Evolutionary conservation across 805 yeast genomes (phyloP).

Genomic region (Nakazawaea populi): DNA sequence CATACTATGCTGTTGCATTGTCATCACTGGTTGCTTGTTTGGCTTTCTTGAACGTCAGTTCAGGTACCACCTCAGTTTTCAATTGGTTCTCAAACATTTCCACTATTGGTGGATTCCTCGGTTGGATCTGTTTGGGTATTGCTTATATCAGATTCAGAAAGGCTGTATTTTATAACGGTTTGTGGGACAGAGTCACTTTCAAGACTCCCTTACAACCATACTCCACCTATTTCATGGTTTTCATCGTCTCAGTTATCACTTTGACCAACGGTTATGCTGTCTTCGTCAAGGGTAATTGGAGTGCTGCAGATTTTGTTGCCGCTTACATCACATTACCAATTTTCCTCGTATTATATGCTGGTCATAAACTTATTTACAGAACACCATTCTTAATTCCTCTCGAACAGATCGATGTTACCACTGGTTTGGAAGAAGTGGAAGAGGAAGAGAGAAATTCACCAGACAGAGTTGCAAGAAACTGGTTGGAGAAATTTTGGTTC

Average conservation of each 20-base stretch:
- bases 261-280: conserved; percentile 72
- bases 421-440: conserved; percentile 58
- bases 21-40: conserved; percentile 36
- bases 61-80: conserved; percentile 48
- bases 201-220: conserved; percentile 51
- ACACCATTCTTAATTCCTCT: conserved; percentile 43
- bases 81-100: conserved; percentile 61
- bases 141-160: conserved; percentile 61
- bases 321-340: conserved; percentile 66
- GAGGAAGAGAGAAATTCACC: conserved; percentile 37
- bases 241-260: conserved; percentile 44
- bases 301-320: conserved; percentile 55
- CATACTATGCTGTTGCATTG: conserved; percentile 41
- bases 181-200: conserved; percentile 53
- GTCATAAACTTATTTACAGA: conserved; percentile 46
- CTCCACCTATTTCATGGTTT: conserved; percentile 49
- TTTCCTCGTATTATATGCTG: conserved; percentile 45
- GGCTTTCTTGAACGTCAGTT: conserved; percentile 49
- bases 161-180: conserved; percentile 48
- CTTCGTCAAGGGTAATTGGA: conserved; percentile 47
- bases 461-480: conserved; percentile 33
- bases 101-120: conserved; percentile 60
- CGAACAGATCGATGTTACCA: conserved; percentile 53
- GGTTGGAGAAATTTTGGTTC: conserved; percentile 38
- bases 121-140: conserved; percentile 50